Evolutionary conservation across 2,329 filamentous ascomycete species (phyloP), one percentile per base, ranked within the genome.

Genomic region (Akanthomyces dipterigenus): DNA sequence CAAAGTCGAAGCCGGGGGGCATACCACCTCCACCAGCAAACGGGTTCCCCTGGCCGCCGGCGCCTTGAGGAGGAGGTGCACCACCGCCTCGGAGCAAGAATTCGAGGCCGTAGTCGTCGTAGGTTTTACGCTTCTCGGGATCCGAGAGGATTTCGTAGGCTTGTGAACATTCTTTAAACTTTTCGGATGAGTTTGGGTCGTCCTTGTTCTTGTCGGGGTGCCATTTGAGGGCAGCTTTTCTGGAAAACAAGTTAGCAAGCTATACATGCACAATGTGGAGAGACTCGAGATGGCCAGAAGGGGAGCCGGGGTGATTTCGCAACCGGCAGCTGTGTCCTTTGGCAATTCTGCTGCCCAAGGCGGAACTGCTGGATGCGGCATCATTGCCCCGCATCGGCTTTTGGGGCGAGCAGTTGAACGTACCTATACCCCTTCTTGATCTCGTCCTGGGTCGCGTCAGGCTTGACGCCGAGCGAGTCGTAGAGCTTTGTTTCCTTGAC

Each of bases 111-210:
- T 88, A 97, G 72, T 93, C 88, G 73, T 99, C 95, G 74, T 99
- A 99, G 46, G 88, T 88, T 76, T 96, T 95, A 70, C 95, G 89
- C 78, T 98, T 99, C 73, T 98, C 93, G 63, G 93, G 93, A 70
- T 99, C 95, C 64, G 91, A 96, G 3, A 99, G 87, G 68, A 99
- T 96, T 78, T 99, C 95, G 79, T 97, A 99, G 62, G 95, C 95
- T 78, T 98, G 93, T 1, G 92, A 96, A 66, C 92, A 90, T 75
- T 98, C 95, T 78, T 99, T 99, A 82, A 99, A 99, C 77, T 93
- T 97, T 73, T 98, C 95, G 63, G 86, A 81, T 9, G 93, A 91
- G 57, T 86, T 78, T 34, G 92, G 87, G 69, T 93, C 92, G 77
- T 96, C 88, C 76, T 93, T 93, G 82, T 98, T 99, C 82, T 98